These are phyloP conservation scores for Vanrija sp. DNA, from an alignment of 1,284 basidiomycete genomes.

Conservation along the genomic window DNA sequence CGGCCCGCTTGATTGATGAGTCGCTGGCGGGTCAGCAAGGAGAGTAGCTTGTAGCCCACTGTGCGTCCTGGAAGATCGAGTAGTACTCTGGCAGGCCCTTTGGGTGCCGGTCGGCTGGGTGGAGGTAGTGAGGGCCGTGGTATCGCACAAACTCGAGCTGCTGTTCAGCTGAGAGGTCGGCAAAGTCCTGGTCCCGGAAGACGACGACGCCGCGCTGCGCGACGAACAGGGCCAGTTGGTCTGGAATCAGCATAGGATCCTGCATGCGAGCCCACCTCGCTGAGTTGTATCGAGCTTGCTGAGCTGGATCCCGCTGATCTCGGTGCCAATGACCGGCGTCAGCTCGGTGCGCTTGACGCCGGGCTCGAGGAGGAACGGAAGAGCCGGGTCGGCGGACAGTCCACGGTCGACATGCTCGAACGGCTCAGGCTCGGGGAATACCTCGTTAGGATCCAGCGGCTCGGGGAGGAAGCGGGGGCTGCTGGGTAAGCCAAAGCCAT, in stretches of 20 bases:
- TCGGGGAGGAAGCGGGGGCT: too few species aligned
- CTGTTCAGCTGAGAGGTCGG: slow-evolving; percentile 45
- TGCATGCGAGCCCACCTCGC: neutral
- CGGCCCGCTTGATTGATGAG: too few species aligned
- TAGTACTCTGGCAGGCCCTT: too few species aligned
- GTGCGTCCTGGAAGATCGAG: too few species aligned
- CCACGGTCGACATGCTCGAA: slow-evolving; percentile 74
- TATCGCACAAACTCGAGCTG: slow-evolving; percentile 23
- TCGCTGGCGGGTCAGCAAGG: too few species aligned
- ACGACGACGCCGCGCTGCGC: slow-evolving; percentile 70
- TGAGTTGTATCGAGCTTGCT: slow-evolving; percentile 55
- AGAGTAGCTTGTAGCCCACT: too few species aligned
- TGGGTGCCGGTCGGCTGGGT: too few species aligned
- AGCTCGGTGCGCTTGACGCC: slow-evolving; percentile 55
- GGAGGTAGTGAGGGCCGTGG: too few species aligned
- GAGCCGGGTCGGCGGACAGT: slow-evolving; percentile 59
- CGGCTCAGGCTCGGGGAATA: slow-evolving; percentile 34
- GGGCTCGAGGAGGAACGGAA: slow-evolving; percentile 60
- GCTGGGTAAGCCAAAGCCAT: too few species aligned
- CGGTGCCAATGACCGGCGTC: slow-evolving; percentile 71
- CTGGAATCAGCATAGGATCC: slow-evolving; percentile 1
- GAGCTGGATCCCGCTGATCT: slow-evolving; percentile 69
- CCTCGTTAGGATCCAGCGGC: too few species aligned
- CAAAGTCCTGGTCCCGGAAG: slow-evolving; percentile 50
- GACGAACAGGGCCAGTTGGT: slow-evolving; percentile 73